A percentile compares a stretch with the other conserved stretches of the same genome.
These are phyloP conservation scores for Protomyces inouyei DNA, from an alignment of 1,139 yeast species.

Conservation along the genomic window DNA sequence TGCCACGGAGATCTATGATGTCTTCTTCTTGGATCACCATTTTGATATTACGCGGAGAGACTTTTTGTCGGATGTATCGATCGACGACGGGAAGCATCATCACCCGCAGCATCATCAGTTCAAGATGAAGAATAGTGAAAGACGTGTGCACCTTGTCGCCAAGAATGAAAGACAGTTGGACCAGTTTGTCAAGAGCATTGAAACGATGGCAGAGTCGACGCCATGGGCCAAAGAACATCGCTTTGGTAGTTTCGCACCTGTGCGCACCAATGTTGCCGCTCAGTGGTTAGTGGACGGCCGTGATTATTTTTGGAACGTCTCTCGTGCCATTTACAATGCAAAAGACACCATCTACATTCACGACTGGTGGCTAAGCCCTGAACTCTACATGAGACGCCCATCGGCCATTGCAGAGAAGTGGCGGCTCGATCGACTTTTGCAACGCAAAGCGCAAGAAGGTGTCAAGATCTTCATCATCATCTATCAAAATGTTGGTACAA, in stretches of 20 bases:
- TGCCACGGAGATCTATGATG: conserved; percentile 85
- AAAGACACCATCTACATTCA: conserved; percentile 89
- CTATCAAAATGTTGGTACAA: conserved; percentile 91
- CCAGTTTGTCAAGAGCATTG: conserved; percentile 72
- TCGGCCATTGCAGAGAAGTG: conserved; percentile 93
- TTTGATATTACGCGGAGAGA: conserved; percentile 48
- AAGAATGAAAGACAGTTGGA: conserved; percentile 65
- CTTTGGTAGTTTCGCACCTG: conserved; percentile 89
- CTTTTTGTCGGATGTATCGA: conserved; percentile 32
- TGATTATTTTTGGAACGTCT: conserved; percentile 94
- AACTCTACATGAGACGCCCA: conserved; percentile 84
- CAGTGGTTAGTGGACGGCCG: conserved; percentile 97
- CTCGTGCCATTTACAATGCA: conserved; percentile 89
- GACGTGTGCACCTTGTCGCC: conserved; percentile 70
- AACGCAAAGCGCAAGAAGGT: conserved; percentile 88
- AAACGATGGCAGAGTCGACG: conserved; percentile 61
- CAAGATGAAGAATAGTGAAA: conserved; percentile 66
- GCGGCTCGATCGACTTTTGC: conserved; percentile 82
- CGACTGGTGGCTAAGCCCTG: conserved; percentile 99
- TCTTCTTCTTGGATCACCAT: conserved; percentile 66
- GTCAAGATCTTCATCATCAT: conserved; percentile 88
- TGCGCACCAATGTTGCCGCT: conserved; percentile 75
- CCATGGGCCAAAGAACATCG: conserved; percentile 70
- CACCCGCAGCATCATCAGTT: conserved; percentile 30
- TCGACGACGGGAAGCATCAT: conserved; percentile 17